A percentile compares a stretch with the other conserved stretches of the same genome.
phyloP scores from a whole-genome alignment of 345 rosid genomes.

The Barbarea vulgaris region DNA sequence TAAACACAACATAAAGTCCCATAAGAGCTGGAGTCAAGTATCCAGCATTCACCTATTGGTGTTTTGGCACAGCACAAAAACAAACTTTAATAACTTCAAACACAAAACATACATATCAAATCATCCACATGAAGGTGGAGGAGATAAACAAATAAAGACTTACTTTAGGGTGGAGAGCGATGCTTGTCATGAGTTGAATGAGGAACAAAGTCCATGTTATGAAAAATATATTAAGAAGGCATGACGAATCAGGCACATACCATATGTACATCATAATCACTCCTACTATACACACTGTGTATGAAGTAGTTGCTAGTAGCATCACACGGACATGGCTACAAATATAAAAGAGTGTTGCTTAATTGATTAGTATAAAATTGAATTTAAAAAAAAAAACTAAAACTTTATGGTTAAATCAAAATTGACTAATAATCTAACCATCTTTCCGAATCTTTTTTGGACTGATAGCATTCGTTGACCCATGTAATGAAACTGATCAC shows the following conservation, averaged over 20 bases:
- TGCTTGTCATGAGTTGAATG: conserved; percentile 91
- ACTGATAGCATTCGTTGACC: conserved; percentile 72
- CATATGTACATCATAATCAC: conserved; percentile 91
- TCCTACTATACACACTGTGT: conserved; percentile 75
- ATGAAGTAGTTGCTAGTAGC: conserved; percentile 67
- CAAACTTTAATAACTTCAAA: conserved; percentile 27
- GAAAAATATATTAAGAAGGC: conserved; percentile 91
- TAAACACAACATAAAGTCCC: conserved; percentile 90
- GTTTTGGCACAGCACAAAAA: conserved; percentile 7
- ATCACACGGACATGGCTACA: conserved; percentile 80
- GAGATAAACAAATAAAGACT: conserved; percentile 15
- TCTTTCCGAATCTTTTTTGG: conserved; percentile 66
- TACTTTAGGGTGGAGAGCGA: conserved; percentile 87
- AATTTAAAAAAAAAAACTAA: background rate
- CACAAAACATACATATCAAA: conserved; percentile 7
- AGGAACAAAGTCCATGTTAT: conserved; percentile 92
- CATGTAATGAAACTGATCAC: conserved; percentile 90
- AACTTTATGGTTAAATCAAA: background rate
- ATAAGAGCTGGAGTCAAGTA: conserved; percentile 90
- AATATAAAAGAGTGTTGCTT: conserved; percentile 18
- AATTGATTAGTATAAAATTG: conserved; percentile 15
- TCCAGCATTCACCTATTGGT: conserved; percentile 71
- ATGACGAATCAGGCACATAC: conserved; percentile 84
- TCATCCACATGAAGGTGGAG: background rate
- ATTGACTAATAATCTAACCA: conserved; percentile 51